These are phyloP conservation scores for Mycena filopes DNA, from an alignment of 768 basidiomycete species.

Conservation along the genomic window DNA sequence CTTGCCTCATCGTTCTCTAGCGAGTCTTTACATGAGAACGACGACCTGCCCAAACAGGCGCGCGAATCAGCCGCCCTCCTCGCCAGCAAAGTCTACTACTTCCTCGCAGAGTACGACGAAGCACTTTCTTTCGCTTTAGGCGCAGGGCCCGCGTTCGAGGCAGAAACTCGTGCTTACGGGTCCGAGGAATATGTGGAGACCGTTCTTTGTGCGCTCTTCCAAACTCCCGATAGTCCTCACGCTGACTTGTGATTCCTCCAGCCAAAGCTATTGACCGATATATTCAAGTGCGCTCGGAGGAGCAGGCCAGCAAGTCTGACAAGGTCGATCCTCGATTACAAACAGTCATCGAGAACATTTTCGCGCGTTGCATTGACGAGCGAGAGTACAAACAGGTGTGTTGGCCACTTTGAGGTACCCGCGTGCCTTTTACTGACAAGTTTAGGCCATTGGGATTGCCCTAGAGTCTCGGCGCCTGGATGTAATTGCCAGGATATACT, in stretches of 20 bases:
- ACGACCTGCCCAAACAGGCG: slow-evolving; percentile 76
- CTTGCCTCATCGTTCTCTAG: slow-evolving; percentile 52
- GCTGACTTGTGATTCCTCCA: slow-evolving; percentile 44
- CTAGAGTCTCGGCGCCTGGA: slow-evolving; percentile 92
- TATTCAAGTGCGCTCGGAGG: slow-evolving; percentile 73
- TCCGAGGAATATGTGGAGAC: slow-evolving; percentile 94
- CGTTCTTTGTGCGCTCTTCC: slow-evolving; percentile 79
- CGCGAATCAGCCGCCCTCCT: slow-evolving; percentile 89
- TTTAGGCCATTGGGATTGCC: slow-evolving; percentile 93
- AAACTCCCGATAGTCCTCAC: slow-evolving; percentile 7
- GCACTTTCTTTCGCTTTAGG: slow-evolving; percentile 95
- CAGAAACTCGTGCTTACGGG: slow-evolving; percentile 68
- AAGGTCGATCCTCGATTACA: slow-evolving; percentile 86
- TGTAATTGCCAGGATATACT: slow-evolving; percentile 82
- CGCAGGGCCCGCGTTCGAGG: slow-evolving; percentile 87
- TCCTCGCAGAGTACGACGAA: slow-evolving; percentile 94
- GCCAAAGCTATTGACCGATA: slow-evolving; percentile 98
- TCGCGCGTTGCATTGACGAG: slow-evolving; percentile 85
- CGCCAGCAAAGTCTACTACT: slow-evolving; percentile 98
- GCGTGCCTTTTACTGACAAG: slow-evolving; percentile 27
- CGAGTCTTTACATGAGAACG: slow-evolving; percentile 89
- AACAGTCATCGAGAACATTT: slow-evolving; percentile 89
- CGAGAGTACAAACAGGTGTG: slow-evolving; percentile 90
- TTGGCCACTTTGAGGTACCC: background rate
- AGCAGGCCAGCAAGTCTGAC: slow-evolving; percentile 58